phyloP scores from a whole-genome alignment of 495 filamentous ascomycete genomes.

The Penicillium macrosclerotiorum region DNA sequence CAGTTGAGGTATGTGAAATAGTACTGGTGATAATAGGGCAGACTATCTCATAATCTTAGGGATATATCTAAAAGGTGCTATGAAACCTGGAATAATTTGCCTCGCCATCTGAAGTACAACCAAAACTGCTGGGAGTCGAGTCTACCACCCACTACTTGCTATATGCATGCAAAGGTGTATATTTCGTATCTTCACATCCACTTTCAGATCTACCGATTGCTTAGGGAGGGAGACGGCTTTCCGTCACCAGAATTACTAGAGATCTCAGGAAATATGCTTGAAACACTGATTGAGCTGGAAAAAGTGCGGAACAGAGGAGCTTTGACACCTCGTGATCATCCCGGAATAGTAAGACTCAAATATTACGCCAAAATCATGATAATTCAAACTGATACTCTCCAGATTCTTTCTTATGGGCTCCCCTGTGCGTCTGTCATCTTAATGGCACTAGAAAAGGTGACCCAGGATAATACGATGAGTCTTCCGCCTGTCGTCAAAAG shows the following conservation, averaged over 20 bases:
- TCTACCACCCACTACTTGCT: slow-evolving; percentile 6
- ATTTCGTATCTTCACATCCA: slow-evolving; percentile 20
- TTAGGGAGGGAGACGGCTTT: slow-evolving; percentile 6
- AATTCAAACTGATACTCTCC: neutral
- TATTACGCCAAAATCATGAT: neutral
- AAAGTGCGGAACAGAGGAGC: slow-evolving; percentile 9
- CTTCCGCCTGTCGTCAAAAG: slow-evolving; percentile 15
- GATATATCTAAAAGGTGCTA: slow-evolving; percentile 12
- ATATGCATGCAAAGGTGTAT: slow-evolving; percentile 19
- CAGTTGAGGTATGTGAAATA: slow-evolving; percentile 19
- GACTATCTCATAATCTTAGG: too few species aligned
- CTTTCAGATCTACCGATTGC: slow-evolving; percentile 18
- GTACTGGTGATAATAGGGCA: too few species aligned
- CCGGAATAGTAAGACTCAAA: slow-evolving; percentile 13
- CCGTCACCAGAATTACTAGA: slow-evolving; percentile 12
- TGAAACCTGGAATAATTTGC: slow-evolving; percentile 15
- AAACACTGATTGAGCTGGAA: slow-evolving; percentile 17
- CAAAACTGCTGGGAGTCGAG: slow-evolving; percentile 17
- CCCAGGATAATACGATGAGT: neutral
- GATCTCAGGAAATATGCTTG: slow-evolving; percentile 16
- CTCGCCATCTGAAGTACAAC: slow-evolving; percentile 11
- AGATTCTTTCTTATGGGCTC: slow-evolving; percentile 16
- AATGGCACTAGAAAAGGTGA: slow-evolving; percentile 9
- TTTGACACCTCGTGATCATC: slow-evolving; percentile 9
- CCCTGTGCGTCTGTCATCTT: slow-evolving; percentile 13